Conservation (phyloP, 805 yeast species). For the Candida manassasensis region DNA sequence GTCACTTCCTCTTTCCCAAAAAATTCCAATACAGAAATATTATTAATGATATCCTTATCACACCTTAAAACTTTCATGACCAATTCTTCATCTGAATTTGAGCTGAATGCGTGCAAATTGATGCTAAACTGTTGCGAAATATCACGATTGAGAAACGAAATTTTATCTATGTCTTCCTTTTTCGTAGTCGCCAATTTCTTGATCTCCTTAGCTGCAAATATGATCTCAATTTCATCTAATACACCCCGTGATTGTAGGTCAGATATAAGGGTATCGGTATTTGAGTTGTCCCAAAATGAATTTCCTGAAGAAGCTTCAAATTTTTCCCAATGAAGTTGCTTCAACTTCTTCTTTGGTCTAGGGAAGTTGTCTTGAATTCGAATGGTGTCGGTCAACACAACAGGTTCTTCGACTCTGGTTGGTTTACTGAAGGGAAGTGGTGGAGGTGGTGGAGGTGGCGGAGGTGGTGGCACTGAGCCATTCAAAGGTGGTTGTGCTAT, state of each 20-base stretch:
- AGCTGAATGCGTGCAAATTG: slow-evolving; percentile 61
- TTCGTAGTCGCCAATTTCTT: slow-evolving; percentile 40
- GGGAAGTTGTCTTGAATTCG: slow-evolving; percentile 46
- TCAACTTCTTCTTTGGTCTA: slow-evolving; percentile 55
- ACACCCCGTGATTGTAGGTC: slow-evolving; percentile 57
- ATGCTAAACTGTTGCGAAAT: slow-evolving; percentile 77
- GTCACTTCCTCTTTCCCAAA: slow-evolving; percentile 61
- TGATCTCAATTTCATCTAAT: slow-evolving; percentile 56
- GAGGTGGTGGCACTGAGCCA: slow-evolving; percentile 23
- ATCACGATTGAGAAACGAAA: slow-evolving; percentile 62
- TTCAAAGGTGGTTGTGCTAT: slow-evolving; percentile 27
- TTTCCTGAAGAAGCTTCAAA: slow-evolving; percentile 46
- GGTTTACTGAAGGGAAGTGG: slow-evolving; percentile 18
- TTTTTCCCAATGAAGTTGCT: slow-evolving; percentile 82
- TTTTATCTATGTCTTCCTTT: slow-evolving; percentile 41
- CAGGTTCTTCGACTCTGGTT: slow-evolving; percentile 2
- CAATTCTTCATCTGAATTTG: slow-evolving; percentile 49
- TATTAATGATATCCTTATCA: slow-evolving; percentile 49
- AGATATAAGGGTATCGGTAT: slow-evolving; percentile 40
- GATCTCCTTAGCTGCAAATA: slow-evolving; percentile 55
- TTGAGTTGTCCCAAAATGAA: slow-evolving; percentile 58
- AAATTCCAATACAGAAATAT: slow-evolving; percentile 61
- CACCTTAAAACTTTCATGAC: slow-evolving; percentile 54
- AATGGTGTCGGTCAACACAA: slow-evolving; percentile 11
- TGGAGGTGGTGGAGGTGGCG: slow-evolving; percentile 26